phyloP scores from a whole-genome alignment of 352 stramenopile species.

The Phytopythium vexans region DNA sequence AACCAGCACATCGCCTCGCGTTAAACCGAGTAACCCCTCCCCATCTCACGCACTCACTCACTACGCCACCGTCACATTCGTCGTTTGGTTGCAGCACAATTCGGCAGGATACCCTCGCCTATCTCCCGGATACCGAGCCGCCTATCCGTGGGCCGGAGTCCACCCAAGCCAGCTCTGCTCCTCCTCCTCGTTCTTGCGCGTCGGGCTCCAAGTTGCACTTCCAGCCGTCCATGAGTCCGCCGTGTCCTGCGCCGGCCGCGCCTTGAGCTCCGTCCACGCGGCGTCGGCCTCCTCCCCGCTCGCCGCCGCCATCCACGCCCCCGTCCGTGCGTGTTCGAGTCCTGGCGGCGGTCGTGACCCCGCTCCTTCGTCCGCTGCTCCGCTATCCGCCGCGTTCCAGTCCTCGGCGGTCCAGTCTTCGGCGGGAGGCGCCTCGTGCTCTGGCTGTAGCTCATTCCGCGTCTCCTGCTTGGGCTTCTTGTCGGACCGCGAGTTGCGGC shows the following conservation, averaged over 20 bases:
- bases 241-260: neutral
- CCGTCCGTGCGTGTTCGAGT: too few species aligned
- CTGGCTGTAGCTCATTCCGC: constrained; percentile 11
- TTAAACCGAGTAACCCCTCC: too few species aligned
- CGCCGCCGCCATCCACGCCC: too few species aligned
- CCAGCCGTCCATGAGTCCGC: constrained; percentile 4
- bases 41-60: too few species aligned
- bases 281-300: too few species aligned
- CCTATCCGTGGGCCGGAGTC: neutral
- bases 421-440: neutral
- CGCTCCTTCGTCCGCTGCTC: too few species aligned
- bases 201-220: neutral
- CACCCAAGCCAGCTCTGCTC: constrained; percentile 5
- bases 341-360: too few species aligned
- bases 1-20: too few species aligned
- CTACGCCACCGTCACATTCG: too few species aligned
- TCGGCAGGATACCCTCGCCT: neutral
- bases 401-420: too few species aligned
- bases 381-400: too few species aligned
- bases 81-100: too few species aligned
- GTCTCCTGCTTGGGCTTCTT: constrained; percentile 1
- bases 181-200: neutral
- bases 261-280: neutral
- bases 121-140: neutral
- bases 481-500: constrained; percentile 12